phyloP scores from a whole-genome alignment of 352 stramenopile genomes.

The Pythium sp. region DNA sequence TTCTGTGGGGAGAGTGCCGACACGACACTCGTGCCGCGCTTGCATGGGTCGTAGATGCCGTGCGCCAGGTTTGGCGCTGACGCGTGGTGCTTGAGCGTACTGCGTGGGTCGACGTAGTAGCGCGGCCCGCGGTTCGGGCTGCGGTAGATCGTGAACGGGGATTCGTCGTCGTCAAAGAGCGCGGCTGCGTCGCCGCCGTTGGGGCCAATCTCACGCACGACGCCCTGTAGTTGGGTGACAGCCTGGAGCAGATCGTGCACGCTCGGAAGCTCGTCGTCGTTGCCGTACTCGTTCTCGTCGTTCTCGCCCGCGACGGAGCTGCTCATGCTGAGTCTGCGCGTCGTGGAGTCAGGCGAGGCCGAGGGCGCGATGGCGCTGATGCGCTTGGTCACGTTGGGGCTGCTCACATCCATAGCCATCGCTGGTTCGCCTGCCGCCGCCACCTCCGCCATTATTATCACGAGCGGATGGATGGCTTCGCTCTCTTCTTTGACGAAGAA shows the following conservation, averaged over 20 bases:
- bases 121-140: conserved; percentile 19
- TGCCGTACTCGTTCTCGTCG: conserved; percentile 22
- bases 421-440: neutral
- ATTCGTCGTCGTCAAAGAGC: conserved; percentile 22
- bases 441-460: conserved; percentile 1
- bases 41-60: conserved; percentile 17
- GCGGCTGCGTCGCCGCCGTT: conserved; percentile 16
- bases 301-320: conserved; percentile 15
- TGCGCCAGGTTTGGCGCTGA: conserved; percentile 13
- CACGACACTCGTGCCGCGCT: conserved; percentile 15
- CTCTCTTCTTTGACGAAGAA: neutral
- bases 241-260: conserved; percentile 57
- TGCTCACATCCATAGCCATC: neutral
- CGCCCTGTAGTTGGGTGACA: conserved; percentile 43
- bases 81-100: conserved; percentile 7
- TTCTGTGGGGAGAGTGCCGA: conserved; percentile 15
- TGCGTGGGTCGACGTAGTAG: conserved; percentile 18
- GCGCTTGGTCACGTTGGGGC: neutral
- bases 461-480: conserved; percentile 9
- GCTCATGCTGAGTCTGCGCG: conserved; percentile 6
- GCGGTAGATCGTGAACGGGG: conserved; percentile 30
- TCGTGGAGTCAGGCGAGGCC: neutral
- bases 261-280: conserved; percentile 32
- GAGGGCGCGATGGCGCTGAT: neutral
- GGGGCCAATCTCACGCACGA: conserved; percentile 35